Percentiles rank a stretch among this genome's conserved stretches.
These are phyloP conservation scores for Jaapia argillacea DNA, from an alignment of 768 basidiomycete genomes.

Conservation along the genomic window DNA sequence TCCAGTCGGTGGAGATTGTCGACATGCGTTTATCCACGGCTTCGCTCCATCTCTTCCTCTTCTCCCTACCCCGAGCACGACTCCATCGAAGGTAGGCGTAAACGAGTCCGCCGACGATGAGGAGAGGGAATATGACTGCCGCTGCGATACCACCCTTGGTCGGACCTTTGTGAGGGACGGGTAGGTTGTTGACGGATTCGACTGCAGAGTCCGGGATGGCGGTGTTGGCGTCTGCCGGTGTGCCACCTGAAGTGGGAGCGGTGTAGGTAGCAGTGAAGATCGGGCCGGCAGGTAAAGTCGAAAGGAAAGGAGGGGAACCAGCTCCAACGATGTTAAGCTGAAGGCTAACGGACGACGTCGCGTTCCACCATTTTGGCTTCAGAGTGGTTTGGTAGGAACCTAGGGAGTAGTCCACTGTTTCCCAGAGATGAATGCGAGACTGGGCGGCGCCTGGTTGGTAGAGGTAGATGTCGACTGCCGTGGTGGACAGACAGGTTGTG, in stretches of 20 bases:
- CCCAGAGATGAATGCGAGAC: constrained; percentile 49
- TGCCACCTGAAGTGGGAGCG: constrained; percentile 26
- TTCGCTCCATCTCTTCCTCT: constrained; percentile 52
- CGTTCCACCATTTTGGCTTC: constrained; percentile 65
- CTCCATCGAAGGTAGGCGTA: constrained; percentile 42
- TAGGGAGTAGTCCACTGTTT: constrained; percentile 32
- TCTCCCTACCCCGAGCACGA: constrained; percentile 37
- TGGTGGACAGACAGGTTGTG: constrained; percentile 39
- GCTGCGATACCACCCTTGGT: constrained; percentile 56
- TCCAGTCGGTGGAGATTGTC: constrained; percentile 72
- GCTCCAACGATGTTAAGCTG: constrained; percentile 51
- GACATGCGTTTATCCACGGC: constrained; percentile 78
- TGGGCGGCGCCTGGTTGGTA: constrained; percentile 34
- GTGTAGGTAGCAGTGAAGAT: constrained; percentile 58
- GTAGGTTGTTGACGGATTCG: constrained; percentile 24
- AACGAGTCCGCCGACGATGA: constrained; percentile 36
- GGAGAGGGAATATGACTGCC: constrained; percentile 48
- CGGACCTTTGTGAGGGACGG: constrained; percentile 19
- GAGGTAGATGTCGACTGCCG: constrained; percentile 58
- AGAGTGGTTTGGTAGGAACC: constrained; percentile 43
- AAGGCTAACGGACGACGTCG: constrained; percentile 34
- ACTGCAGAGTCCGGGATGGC: constrained; percentile 28
- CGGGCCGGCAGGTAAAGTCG: constrained; percentile 53
- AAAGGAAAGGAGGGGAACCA: constrained; percentile 39
- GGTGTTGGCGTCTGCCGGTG: constrained; percentile 32